phyloP scores from a whole-genome alignment of 768 basidiomycete species.

The Melanogaster broomeanus region DNA sequence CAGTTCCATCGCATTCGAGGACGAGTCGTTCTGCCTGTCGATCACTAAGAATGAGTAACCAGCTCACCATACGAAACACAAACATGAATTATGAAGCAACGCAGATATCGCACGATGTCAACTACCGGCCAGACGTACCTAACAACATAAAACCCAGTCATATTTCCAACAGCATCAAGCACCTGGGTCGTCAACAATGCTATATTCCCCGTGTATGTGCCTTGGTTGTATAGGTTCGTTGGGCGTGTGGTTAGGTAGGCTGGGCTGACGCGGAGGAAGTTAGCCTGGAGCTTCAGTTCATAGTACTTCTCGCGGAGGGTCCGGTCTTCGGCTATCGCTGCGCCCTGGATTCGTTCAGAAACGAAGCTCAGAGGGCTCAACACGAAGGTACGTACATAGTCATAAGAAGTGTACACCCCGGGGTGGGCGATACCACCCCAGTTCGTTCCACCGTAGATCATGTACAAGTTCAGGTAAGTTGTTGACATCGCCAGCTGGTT shows the following conservation, averaged over 20 bases:
- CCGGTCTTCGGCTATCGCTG: constrained; percentile 52
- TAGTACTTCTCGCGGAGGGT: constrained; percentile 55
- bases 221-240: constrained; percentile 43
- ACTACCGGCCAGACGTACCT: constrained; percentile 3
- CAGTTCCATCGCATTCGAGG: constrained; percentile 6
- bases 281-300: constrained; percentile 52
- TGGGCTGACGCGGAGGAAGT: constrained; percentile 51
- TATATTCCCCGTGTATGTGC: constrained; percentile 49
- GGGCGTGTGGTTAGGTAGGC: constrained; percentile 51
- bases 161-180: constrained; percentile 47
- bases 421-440: constrained; percentile 60
- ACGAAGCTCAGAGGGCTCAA: neutral
- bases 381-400: constrained; percentile 41
- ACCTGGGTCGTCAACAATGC: constrained; percentile 52
- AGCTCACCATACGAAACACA: neutral
- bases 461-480: constrained; percentile 45
- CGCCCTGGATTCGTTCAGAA: constrained; percentile 35
- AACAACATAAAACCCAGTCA: constrained; percentile 48
- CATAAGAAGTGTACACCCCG: constrained; percentile 61
- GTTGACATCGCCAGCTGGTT: constrained; percentile 19
- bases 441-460: constrained; percentile 66
- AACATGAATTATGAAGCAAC: neutral
- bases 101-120: neutral
- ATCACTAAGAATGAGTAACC: constrained; percentile 2
- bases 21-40: constrained; percentile 15